Conservation (phyloP, 2,329 filamentous ascomycete species). For the Neonectria ditissima region DNA sequence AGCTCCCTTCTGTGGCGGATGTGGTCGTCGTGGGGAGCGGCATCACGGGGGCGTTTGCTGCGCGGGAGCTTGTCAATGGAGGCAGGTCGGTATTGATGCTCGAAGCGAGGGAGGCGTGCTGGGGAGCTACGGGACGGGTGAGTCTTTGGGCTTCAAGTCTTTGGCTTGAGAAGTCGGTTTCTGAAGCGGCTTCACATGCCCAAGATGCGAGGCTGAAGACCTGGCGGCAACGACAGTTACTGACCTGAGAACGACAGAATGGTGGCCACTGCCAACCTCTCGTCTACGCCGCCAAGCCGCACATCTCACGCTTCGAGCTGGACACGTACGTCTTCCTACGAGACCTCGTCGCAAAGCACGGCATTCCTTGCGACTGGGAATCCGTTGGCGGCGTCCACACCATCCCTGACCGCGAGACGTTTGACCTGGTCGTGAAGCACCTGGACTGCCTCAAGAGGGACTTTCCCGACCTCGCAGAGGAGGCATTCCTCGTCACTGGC, state of each 20-base stretch:
- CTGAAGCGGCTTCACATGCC: not conserved
- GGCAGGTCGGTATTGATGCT: conserved; percentile 74
- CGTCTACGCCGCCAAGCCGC: conserved; percentile 69
- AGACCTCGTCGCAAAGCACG: conserved; percentile 65
- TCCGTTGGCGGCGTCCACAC: conserved; percentile 72
- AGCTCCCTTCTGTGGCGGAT: conserved; percentile 73
- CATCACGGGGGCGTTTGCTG: conserved; percentile 80
- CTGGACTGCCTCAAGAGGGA: conserved; percentile 61
- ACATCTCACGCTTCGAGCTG: conserved; percentile 78
- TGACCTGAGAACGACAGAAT: conserved; percentile 58
- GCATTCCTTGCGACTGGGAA: conserved; percentile 78
- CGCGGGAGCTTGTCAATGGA: conserved; percentile 68
- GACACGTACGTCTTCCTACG: conserved; percentile 73
- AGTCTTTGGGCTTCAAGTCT: conserved; percentile 48
- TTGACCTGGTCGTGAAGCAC: conserved; percentile 63
- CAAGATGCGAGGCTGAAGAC: not conserved
- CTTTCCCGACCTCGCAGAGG: conserved; percentile 68
- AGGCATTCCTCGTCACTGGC: conserved; percentile 56
- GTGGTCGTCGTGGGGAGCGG: conserved; percentile 80
- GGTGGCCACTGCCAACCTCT: conserved; percentile 81
- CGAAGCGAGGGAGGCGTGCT: conserved; percentile 83
- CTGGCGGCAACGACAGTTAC: not conserved
- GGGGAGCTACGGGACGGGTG: conserved; percentile 84
- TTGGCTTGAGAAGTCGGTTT: not conserved
- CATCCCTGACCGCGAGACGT: conserved; percentile 68